Evolutionary conservation across 2,329 filamentous ascomycete genomes (phyloP), one percentile per base, ranked within the genome.

Genomic region (Falciphora oryzae): DNA sequence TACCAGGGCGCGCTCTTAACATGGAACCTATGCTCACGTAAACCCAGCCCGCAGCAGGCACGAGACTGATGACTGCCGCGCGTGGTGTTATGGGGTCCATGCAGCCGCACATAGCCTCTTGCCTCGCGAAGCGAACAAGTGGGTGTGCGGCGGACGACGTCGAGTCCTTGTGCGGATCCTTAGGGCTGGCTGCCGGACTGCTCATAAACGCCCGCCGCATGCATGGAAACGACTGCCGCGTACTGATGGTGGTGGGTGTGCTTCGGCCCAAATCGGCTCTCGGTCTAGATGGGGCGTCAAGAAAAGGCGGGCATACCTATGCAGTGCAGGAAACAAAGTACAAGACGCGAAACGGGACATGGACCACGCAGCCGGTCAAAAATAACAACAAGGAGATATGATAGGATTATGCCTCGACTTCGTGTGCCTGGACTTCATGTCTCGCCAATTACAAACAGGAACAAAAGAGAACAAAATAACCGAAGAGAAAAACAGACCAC

Each of bases 11-110:
- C 38, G 38, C 38, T 44, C 5, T 44, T 44, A 16, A 44, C 38
- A 44, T 16, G 38, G 16, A 44, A 44, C 44, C 44, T 6, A 53
- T 3, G 44, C 44, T 53, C 44, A 53, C 44, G 44, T 53, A 53
- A 53, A 53, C 44, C 44, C 44, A 25, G 44, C 44, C n/a, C 44
- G 44, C 44, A 53, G 44, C 44, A 53, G 44, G 22, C 44, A 53
- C 44, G 44, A 53, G 44, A 53, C 44, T 53, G 44, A 53, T 53
- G 44, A 53, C 44, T 53, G 44, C 44, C 44, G 44, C 44, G 38
- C 22, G 44, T 53, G 44, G 44, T 53, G 44, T 53, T n/a, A 25
- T n/a, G 44, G 44, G 44, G 44, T 53, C 44, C 44, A 53, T 53
- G 44, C 44, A 53, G 18, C 18, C 44, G n/a, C 18, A 22, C 10